Evolutionary conservation across 805 yeast genomes (phyloP), one percentile per base, ranked within the genome.

Genomic region (Candida peoriensis): DNA sequence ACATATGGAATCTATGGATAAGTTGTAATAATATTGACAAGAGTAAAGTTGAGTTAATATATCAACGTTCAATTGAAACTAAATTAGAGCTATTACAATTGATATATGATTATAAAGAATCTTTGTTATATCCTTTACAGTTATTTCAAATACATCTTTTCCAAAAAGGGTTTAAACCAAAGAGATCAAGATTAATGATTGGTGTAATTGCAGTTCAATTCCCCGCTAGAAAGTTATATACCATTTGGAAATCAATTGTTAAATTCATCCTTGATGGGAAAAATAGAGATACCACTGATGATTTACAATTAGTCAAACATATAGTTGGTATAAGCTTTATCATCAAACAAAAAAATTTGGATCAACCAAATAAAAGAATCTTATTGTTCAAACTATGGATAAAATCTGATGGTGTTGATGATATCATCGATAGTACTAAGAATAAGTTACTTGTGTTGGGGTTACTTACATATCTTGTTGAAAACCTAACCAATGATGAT

Each of bases 241-340:
- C 9, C 6, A 18, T 25, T 25, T 25, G 28, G 28, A 25, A 25
- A 25, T 18, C 15, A 15, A n/a, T 25, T 9, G 11, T 25, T n/a
- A 25, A 19, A 15, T 25, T 25, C 13, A 8, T 25, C 7, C 28
- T 25, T 25, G 28, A 25, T 25, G 28, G n/a, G n/a, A n/a, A 25
- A 15, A 8, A 19, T 7, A 15, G 19, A 8, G 15, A 15, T n/a
- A 25, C 9, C 19, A 25, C 5, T 4, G 11, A 9, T 18, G 28
- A 25, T n/a, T 19, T 10, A 10, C 15, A 25, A 12, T 15, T 16
- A 9, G 16, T 15, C 19, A 16, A 10, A 3, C 11, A 16, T 16
- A 25, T 25, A 10, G 20, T 25, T 10, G 30, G 30, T 12, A 12
- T 20, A 14, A 29, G 20, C 11, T 25, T 25, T 13, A 16, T 16